Evolutionary conservation across 2,329 filamentous ascomycete genomes (phyloP), one percentile per base, ranked within the genome.

Genomic region (Neocucurbitaria cava): DNA sequence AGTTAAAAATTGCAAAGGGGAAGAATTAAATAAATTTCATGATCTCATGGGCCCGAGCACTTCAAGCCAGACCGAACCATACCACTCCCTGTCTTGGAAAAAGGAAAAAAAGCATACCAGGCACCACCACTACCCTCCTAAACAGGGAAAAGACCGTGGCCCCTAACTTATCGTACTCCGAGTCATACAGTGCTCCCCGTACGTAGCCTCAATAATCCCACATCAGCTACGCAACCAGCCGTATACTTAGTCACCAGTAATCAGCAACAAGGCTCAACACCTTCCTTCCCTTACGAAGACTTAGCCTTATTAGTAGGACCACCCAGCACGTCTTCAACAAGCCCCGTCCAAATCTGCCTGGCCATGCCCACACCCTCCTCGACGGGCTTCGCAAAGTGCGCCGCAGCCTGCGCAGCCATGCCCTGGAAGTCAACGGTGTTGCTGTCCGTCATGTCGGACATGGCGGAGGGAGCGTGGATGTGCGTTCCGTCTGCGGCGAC

Each of bases 391-490:
- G 58, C 48, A 33, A 70, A 41, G 38, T 57, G 66, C n/a, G 23
- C 61, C 3, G 69, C 70, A 68, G 84, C 79, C 11, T 76, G 71
- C 56, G 83, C 81, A 20, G 83, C 83, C 68, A 87, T 75, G 38
- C 81, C 80, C 68, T 86, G 83, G 56, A 87, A 81, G 31, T 85
- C 81, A 40, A 84, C 73, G 11, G 81, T 75, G 68, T 82, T 78
- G 56, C 83, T 84, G 66, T 88, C 85, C 18, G 81, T 78, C 17
- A 85, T 79, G 58, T 88, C 85, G 49, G 79, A 80, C 78, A 87
- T 81, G 45, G 85, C 80, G 57, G 82, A 81, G 53, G 82, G 78
- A 6, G 74, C 79, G 49, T 77, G 72, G 63, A 81, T 76, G 55
- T 83, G 73, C 20, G 79, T 77, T 52, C 75, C 73, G 53, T 81